These are phyloP conservation scores for Sugiyamaella floridensis DNA, from an alignment of 805 yeast species.

Conservation along the genomic window DNA sequence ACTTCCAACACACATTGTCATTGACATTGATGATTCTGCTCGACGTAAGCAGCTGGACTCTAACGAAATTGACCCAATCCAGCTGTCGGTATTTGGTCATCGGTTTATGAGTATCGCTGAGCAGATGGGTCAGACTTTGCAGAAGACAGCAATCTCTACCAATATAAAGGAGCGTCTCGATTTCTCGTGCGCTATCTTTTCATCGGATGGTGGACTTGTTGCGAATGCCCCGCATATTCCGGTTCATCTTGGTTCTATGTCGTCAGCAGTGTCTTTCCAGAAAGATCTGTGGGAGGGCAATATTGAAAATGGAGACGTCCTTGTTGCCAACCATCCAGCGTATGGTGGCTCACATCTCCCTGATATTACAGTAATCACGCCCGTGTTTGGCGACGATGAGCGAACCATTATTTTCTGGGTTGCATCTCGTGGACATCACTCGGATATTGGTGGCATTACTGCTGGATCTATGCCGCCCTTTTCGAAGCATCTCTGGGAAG, in stretches of 20 bases:
- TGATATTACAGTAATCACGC: constrained; percentile 88
- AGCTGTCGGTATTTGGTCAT: constrained; percentile 71
- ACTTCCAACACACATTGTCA: constrained; percentile 54
- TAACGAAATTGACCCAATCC: constrained; percentile 53
- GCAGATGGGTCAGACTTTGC: constrained; percentile 77
- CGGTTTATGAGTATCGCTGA: constrained; percentile 88
- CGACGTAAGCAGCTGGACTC: constrained; percentile 15
- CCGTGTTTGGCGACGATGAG: constrained; percentile 59
- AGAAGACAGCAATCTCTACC: constrained; percentile 73
- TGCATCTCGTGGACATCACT: constrained; percentile 93
- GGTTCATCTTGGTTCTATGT: constrained; percentile 82
- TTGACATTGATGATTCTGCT: constrained; percentile 27
- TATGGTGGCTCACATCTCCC: constrained; percentile 86
- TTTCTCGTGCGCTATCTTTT: constrained; percentile 79
- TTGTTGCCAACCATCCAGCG: constrained; percentile 74
- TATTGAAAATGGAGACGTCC: constrained; percentile 64
- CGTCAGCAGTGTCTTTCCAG: constrained; percentile 66
- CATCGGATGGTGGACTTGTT: constrained; percentile 65
- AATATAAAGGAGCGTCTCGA: constrained; percentile 80
- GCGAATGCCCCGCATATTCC: constrained; percentile 90
- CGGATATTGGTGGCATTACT: constrained; percentile 86
- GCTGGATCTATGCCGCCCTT: constrained; percentile 96
- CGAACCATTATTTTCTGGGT: constrained; percentile 66
- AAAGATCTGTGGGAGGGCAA: constrained; percentile 57
- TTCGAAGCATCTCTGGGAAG: constrained; percentile 77